Percentiles rank a stretch among this genome's conserved stretches.
These are phyloP conservation scores for Epichloe amarillans DNA, from an alignment of 2,329 filamentous ascomycete species.

Conservation along the genomic window DNA sequence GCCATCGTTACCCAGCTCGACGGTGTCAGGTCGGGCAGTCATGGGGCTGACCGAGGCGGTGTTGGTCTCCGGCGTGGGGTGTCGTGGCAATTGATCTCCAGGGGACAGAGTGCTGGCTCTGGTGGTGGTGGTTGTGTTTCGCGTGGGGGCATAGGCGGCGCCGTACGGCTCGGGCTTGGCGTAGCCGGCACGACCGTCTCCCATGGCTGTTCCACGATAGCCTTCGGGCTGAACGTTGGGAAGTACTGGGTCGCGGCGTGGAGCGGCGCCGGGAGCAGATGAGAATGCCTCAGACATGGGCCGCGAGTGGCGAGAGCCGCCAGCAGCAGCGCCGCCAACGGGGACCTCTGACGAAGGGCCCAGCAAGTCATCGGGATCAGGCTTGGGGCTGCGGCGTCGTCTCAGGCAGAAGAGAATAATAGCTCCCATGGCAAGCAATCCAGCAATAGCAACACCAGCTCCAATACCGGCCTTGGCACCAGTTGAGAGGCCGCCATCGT, in stretches of 20 bases:
- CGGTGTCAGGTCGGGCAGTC: constrained; percentile 4
- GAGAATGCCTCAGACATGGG: constrained; percentile 19
- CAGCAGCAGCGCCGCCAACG: constrained; percentile 17
- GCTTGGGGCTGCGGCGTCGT: constrained; percentile 19
- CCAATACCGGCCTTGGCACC: constrained; percentile 33
- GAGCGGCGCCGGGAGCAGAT: constrained; percentile 14
- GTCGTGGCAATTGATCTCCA: constrained; percentile 13
- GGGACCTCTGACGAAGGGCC: constrained; percentile 28
- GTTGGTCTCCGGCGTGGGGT: constrained; percentile 14
- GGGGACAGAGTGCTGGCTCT: constrained; percentile 8
- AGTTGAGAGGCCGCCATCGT: constrained; percentile 21
- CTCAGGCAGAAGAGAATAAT: constrained; percentile 18
- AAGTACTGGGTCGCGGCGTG: constrained; percentile 15
- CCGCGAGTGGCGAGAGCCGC: constrained; percentile 10
- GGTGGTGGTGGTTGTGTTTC: constrained; percentile 8
- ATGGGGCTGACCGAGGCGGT: constrained; percentile 7
- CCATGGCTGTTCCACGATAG: constrained; percentile 26
- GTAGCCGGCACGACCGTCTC: constrained; percentile 25
- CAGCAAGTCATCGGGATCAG: constrained; percentile 25
- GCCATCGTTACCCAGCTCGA: constrained; percentile 10
- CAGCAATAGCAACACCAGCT: constrained; percentile 24
- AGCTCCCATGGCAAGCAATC: constrained; percentile 18
- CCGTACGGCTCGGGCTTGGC: constrained; percentile 25
- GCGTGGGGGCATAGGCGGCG: constrained; percentile 15
- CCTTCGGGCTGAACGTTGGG: constrained; percentile 17